A percentile compares a stretch with the other conserved stretches of the same genome.
Conservation (phyloP, 2,329 filamentous ascomycete genomes). For the Kalaharituber pfeilii region DNA sequence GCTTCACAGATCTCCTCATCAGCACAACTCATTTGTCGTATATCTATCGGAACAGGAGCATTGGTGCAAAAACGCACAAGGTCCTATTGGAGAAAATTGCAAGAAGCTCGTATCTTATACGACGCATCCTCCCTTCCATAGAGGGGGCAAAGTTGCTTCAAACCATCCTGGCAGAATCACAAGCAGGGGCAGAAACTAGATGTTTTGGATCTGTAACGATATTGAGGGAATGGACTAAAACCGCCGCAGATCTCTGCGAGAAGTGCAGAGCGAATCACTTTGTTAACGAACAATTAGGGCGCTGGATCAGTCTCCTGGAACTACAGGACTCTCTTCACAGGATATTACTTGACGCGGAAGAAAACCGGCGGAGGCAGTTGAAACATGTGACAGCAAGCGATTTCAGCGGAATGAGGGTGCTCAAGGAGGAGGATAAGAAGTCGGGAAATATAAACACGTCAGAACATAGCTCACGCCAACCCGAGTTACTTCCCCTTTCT, state of each 20-base stretch:
- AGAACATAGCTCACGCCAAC: too few species aligned
- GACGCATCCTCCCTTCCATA: background rate
- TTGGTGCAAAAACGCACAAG: background rate
- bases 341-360: background rate
- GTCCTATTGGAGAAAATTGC: background rate
- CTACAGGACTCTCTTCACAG: background rate
- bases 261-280: background rate
- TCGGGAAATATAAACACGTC: background rate
- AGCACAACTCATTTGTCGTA: background rate
- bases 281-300: background rate
- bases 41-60: background rate
- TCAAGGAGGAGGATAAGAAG: background rate
- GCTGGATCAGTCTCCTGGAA: background rate
- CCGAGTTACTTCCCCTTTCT: too few species aligned
- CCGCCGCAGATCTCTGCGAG: background rate
- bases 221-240: background rate
- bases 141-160: background rate
- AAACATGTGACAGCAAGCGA: background rate
- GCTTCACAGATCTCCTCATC: background rate
- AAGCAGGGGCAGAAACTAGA: background rate
- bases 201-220: background rate
- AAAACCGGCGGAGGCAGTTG: too few species aligned
- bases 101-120: background rate
- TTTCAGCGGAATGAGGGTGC: background rate
- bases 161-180: background rate